These are phyloP conservation scores for Vitis amurensis DNA, from an alignment of 164 flowering plant genomes.

Conservation along the genomic window DNA sequence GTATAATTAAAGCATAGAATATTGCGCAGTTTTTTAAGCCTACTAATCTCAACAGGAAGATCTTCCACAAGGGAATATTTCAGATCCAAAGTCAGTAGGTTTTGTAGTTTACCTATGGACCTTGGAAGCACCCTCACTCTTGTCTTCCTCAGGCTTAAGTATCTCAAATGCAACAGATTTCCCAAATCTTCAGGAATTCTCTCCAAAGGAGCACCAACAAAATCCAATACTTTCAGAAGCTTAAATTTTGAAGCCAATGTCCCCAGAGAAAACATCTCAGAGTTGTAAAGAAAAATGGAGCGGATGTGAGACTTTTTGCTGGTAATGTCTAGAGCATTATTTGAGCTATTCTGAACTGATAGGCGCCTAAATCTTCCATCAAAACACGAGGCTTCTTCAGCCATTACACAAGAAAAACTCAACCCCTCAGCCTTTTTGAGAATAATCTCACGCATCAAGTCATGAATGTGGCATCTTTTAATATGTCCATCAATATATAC, in stretches of 20 bases:
- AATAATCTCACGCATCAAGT: slow-evolving; percentile 27
- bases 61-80: slow-evolving; percentile 16
- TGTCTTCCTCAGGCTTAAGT: slow-evolving; percentile 25
- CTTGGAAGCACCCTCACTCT: slow-evolving; percentile 24
- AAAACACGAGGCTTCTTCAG: not conserved
- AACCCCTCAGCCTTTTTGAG: slow-evolving; percentile 14
- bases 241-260: slow-evolving; percentile 11
- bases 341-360: slow-evolving; percentile 13
- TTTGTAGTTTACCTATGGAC: slow-evolving; percentile 26
- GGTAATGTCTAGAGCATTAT: not conserved
- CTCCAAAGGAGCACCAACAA: slow-evolving; percentile 15
- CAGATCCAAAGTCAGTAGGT: slow-evolving; percentile 34
- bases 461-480: slow-evolving; percentile 21
- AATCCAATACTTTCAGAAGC: slow-evolving; percentile 27
- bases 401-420: too few relatives aligned
- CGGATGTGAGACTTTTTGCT: slow-evolving; percentile 2
- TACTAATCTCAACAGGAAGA: slow-evolving; percentile 22
- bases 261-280: not conserved
- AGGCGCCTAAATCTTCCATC: slow-evolving; percentile 18
- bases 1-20: too few relatives aligned
- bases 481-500: slow-evolving; percentile 3
- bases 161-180: slow-evolving; percentile 21
- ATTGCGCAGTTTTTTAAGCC: slow-evolving; percentile 15
- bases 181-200: slow-evolving; percentile 21
- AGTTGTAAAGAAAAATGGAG: slow-evolving; percentile 12